phyloP scores from a whole-genome alignment of 2,329 filamentous ascomycete species.

The Monilinia aucupariae region DNA sequence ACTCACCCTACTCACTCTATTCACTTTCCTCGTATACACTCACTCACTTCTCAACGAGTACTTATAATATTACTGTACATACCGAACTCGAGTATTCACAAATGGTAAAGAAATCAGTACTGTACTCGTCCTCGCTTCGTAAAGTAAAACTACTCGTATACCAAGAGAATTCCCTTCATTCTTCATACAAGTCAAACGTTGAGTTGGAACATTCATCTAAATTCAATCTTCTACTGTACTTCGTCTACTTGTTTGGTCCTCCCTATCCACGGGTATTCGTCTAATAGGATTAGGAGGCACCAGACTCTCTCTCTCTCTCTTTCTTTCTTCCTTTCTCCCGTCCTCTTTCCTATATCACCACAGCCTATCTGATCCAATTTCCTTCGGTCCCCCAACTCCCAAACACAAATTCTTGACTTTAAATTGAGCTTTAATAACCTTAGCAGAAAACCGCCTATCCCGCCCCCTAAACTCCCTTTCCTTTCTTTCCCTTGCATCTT shows the following conservation, averaged over 20 bases:
- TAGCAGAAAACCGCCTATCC: neutral
- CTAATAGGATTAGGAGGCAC: neutral
- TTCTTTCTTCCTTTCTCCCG: neutral
- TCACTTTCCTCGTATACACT: too few species aligned
- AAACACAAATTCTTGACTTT: neutral
- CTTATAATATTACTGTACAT: too few species aligned
- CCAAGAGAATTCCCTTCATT: too few species aligned
- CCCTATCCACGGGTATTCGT: neutral
- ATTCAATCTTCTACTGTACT: neutral
- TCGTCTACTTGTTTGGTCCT: neutral
- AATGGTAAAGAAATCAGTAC: too few species aligned
- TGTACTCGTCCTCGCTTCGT: too few species aligned
- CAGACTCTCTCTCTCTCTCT: neutral
- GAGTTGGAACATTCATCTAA: neutral
- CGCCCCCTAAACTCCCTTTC: slow-evolving; percentile 5
- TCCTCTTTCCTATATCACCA: neutral
- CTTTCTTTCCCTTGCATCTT: neutral
- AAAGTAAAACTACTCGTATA: too few species aligned
- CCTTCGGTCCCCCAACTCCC: neutral
- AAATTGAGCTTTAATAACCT: neutral
- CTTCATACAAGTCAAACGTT: neutral
- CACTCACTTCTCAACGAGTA: too few species aligned
- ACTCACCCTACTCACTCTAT: too few species aligned
- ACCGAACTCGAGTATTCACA: too few species aligned
- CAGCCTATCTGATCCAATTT: neutral